Conservation (phyloP, 768 basidiomycete genomes). For the Pleurotus pulmonarius region DNA sequence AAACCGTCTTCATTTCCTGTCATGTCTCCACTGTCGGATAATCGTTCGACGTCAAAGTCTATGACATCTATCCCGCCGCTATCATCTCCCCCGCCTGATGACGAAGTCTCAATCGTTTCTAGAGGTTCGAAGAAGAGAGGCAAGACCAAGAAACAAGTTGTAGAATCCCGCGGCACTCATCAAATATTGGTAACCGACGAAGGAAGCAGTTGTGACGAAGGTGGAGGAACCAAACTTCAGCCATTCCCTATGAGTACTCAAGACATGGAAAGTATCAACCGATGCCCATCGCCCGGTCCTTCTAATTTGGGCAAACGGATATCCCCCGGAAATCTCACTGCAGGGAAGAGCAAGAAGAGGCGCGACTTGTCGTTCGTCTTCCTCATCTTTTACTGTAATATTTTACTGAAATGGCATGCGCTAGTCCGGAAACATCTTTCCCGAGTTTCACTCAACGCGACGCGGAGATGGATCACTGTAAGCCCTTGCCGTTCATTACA, state of each 20-base stretch:
- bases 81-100: background rate
- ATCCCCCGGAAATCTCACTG: constrained; percentile 8
- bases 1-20: constrained; percentile 7
- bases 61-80: constrained; percentile 3
- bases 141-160: background rate
- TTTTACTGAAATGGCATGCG: background rate
- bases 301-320: constrained; percentile 1
- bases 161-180: background rate
- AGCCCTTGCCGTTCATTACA: background rate
- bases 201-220: background rate
- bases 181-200: background rate
- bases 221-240: constrained; percentile 11
- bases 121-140: background rate
- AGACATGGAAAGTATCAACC: constrained; percentile 33
- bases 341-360: constrained; percentile 1
- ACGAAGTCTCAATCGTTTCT: too few relatives aligned
- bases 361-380: background rate
- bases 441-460: background rate
- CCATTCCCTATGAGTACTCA: constrained; percentile 52
- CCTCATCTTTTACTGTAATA: background rate
- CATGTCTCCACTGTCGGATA: constrained; percentile 2
- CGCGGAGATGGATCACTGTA: background rate
- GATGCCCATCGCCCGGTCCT: constrained; percentile 18
- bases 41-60: background rate
- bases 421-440: background rate